Percentiles rank a stretch among this genome's conserved stretches.
Evolutionary conservation across 352 stramenopile genomes (phyloP).

Genomic region (Thalassiosira mediterranea): DNA sequence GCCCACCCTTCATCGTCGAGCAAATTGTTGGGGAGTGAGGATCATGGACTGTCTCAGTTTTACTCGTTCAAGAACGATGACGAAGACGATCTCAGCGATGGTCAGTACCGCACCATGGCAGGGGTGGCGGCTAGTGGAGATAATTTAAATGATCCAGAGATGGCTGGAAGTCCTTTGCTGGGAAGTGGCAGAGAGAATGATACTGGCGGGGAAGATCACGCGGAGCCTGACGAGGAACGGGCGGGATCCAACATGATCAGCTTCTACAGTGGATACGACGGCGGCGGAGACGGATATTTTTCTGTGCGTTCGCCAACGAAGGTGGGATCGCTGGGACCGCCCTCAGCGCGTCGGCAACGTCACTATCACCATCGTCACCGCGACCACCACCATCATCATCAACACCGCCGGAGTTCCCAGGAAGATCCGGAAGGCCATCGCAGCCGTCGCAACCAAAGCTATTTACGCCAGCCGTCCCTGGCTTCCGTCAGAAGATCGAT

Average conservation of each 20-base stretch:
- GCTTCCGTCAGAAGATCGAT: constrained; percentile 1
- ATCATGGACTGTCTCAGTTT: constrained; percentile 31
- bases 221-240: background rate
- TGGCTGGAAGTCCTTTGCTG: no score
- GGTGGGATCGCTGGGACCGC: background rate
- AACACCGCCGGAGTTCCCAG: constrained; percentile 1
- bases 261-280: constrained; percentile 35
- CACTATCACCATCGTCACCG: constrained; percentile 4
- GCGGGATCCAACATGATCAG: constrained; percentile 50
- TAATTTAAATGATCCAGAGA: no score
- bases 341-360: background rate
- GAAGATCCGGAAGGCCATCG: constrained; percentile 5
- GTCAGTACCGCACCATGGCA: no score
- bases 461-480: constrained; percentile 4
- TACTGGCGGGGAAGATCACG: background rate
- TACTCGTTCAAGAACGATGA: constrained; percentile 46
- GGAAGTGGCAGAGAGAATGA: constrained; percentile 5
- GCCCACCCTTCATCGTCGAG: constrained; percentile 1
- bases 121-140: no score
- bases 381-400: constrained; percentile 18
- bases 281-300: constrained; percentile 26
- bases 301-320: constrained; percentile 37
- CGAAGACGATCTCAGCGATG: constrained; percentile 2
- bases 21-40: constrained; percentile 7
- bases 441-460: background rate